Evolutionary conservation across 2,329 filamentous ascomycete genomes (phyloP), one percentile per base, ranked within the genome.

Genomic region (Penicillium sp.): DNA sequence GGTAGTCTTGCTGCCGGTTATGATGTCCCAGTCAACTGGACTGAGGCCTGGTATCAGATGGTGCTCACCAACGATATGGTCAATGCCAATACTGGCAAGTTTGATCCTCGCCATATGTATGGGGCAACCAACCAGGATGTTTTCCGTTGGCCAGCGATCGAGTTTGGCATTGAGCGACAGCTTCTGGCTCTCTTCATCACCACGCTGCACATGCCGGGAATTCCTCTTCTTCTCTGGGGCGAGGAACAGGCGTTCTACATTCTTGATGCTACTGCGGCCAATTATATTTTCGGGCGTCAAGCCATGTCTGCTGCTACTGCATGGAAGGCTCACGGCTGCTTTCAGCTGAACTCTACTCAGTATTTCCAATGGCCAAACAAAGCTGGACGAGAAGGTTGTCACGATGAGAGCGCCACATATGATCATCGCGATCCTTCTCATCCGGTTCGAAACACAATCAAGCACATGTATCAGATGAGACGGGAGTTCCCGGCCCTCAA

Each of bases 241-340:
- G 79, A 83, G 53, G 79, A 83, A 52, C 79, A 83, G 58, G 74
- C 73, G 0, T 78, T 77, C 44, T 82, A 82, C 48, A 63, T 80
- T 0, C 61, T 82, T 2, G 79, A 83, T 52, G 80, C 75, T 41
- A 80, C 78, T 0, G 78, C 78, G 3, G 64, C 65, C 40, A 81
- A 82, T 51, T 83, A 82, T 52, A 70, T 83, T 28, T 83, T 77
- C 53, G 79, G 79, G 13, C 73, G 79, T 48, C 75, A 78, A 53
- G 64, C 79, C 2, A 80, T 83, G 72, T 73, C 74, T 6, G 70
- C 76, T 2, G 68, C 76, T 2, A 72, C 72, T 2, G 79, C 78
- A 2, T 83, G 79, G 79, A 75, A 79, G 48, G 68, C 71, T 23
- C 79, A 83, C 48, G 79, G 79, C 4, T 83, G 79, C 54, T 82